Percentiles rank a stretch among this genome's conserved stretches.
Conservation (phyloP, 306 rosid species). For the Glycine tomentella region DNA sequence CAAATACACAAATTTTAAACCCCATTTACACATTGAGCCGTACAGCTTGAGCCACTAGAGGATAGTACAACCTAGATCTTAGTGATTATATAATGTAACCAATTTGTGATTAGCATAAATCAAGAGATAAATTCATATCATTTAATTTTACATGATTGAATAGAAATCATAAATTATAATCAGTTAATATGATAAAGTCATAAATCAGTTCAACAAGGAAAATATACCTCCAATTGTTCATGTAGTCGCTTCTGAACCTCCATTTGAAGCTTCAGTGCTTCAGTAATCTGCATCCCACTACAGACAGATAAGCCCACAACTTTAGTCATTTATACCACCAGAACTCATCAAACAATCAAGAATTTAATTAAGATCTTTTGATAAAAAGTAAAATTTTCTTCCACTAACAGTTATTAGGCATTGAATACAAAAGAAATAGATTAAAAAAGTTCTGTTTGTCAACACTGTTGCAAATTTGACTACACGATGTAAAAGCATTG, state of each 20-base stretch:
- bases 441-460: neutral
- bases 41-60: neutral
- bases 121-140: constrained; percentile 15
- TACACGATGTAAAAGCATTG: neutral
- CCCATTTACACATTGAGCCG: too few species aligned
- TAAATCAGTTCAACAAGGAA: constrained; percentile 14
- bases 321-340: constrained; percentile 22
- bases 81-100: constrained; percentile 1
- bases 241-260: constrained; percentile 98
- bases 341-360: constrained; percentile 28
- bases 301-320: constrained; percentile 37
- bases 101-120: constrained; percentile 20
- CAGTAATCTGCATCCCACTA: constrained; percentile 98
- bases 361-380: neutral
- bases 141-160: constrained; percentile 12
- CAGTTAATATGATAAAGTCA: constrained; percentile 25
- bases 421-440: constrained; percentile 2
- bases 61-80: constrained; percentile 5
- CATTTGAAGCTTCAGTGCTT: constrained; percentile 98
- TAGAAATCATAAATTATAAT: constrained; percentile 6
- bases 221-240: constrained; percentile 94
- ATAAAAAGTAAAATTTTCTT: constrained; percentile 7
- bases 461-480: constrained; percentile 5
- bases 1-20: too few species aligned
- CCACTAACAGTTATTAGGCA: constrained; percentile 1